Evolutionary conservation across 2,329 filamentous ascomycete species (phyloP), one percentile per base, ranked within the genome.

Genomic region (Sporothrix variecibatus): DNA sequence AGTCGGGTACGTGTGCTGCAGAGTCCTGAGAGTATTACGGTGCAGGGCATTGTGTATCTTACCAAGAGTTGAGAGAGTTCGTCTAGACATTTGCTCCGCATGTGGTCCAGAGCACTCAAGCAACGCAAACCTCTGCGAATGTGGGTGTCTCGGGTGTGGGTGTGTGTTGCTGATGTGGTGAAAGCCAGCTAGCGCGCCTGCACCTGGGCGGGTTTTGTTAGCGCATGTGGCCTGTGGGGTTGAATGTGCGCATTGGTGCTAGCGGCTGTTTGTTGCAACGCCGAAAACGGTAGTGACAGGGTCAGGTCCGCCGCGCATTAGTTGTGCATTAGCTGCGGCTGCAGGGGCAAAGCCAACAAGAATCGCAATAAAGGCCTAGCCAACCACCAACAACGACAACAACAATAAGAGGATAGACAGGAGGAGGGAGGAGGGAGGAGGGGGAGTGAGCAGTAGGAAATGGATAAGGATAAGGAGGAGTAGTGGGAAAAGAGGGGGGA

Each of bases 261-360:
- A 74, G 75, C 71, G 65, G 65, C 62, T n/a, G 49, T 46, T 64
- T 72, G 46, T 65, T 71, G n/a, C 43, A 73, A 58, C 71, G 73
- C 74, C 76, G 76, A 76, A 77, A 77, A 73, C 76, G 76, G 76
- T 53, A 76, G 69, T 72, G 60, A 43, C 73, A 75, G 71, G 73
- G 73, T 51, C 71, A 68, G 73, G 58, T 62, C 43, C 60, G 38
- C 71, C 51, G 12, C 49, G 71, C 73, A 72, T 62, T 69, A 75
- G 53, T 56, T 43, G 38, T 53, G 65, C 65, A 73, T 72, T 73
- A 71, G 67, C 56, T 72, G 71, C 64, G 65, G 71, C 56, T 71
- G 65, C 65, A 75, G 73, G 73, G 38, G 43, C 62, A 68, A 43
- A 53, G 46, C 69, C 73, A 72, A 72, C 70, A 46, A 28, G 60